Evolutionary conservation across 805 yeast species (phyloP).

Genomic region (Kluyveromyces lactis): DNA sequence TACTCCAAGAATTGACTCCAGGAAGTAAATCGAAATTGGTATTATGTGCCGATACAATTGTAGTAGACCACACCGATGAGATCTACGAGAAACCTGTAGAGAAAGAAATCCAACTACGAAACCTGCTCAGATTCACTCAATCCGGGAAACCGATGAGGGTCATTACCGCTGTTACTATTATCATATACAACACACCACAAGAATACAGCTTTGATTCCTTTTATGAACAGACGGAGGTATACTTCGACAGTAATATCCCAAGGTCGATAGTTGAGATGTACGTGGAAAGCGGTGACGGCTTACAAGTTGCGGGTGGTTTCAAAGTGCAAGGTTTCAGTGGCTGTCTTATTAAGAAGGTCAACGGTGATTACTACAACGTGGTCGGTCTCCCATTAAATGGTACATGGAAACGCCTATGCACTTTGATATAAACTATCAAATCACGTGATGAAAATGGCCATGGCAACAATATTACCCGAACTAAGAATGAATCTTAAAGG

Average conservation of each 20-base stretch:
- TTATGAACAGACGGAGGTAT: conserved; percentile 35
- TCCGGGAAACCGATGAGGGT: conserved; percentile 44
- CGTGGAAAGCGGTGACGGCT: conserved; percentile 64
- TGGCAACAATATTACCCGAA: no score
- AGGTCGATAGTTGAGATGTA: conserved; percentile 54
- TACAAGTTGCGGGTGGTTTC: conserved; percentile 87
- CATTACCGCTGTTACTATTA: conserved; percentile 45
- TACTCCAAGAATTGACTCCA: conserved; percentile 36
- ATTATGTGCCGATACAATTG: conserved; percentile 74
- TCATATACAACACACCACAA: conserved; percentile 20
- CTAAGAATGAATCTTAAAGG: no score
- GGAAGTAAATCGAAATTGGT: conserved; percentile 21
- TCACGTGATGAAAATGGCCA: neutral
- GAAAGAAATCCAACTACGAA: conserved; percentile 40
- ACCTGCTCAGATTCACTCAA: conserved; percentile 36
- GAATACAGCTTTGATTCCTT: conserved; percentile 18
- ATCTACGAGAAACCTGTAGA: conserved; percentile 78
- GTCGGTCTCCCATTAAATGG: conserved; percentile 75
- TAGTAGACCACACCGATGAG: conserved; percentile 46
- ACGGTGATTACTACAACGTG: conserved; percentile 79
- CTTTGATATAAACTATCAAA: conserved; percentile 32
- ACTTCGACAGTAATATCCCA: conserved; percentile 37
- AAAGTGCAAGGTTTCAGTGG: conserved; percentile 72
- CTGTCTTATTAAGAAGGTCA: conserved; percentile 48
- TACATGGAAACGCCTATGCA: conserved; percentile 29